Conservation (phyloP, 345 rosid species). For the Limnanthes douglasii region DNA sequence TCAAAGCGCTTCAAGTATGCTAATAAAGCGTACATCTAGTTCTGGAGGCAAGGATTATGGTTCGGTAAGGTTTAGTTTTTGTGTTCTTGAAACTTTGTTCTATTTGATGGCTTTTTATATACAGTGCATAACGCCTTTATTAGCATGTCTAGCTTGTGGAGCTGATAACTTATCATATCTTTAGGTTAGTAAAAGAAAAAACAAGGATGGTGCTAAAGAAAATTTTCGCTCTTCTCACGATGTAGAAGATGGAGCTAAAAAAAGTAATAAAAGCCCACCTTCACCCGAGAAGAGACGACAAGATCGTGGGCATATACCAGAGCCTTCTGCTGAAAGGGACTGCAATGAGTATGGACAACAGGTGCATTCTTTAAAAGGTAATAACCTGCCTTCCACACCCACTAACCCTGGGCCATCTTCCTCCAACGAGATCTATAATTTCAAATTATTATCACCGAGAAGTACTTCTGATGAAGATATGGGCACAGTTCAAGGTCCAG, state of each 20-base stretch:
- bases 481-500: constrained; percentile 28
- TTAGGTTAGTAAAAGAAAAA: constrained; percentile 62
- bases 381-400: no score
- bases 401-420: constrained; percentile 75
- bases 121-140: not conserved
- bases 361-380: constrained; percentile 12
- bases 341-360: constrained; percentile 23
- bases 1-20: constrained; percentile 45
- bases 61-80: constrained; percentile 28
- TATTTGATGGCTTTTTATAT: no score
- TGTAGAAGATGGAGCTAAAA: constrained; percentile 43
- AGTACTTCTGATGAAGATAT: constrained; percentile 51
- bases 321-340: constrained; percentile 30
- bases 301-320: constrained; percentile 27
- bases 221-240: constrained; percentile 24
- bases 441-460: constrained; percentile 47
- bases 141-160: not conserved
- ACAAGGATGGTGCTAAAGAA: constrained; percentile 57
- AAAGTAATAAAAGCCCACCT: constrained; percentile 30
- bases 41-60: constrained; percentile 60
- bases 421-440: constrained; percentile 52
- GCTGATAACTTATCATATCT: constrained; percentile 13
- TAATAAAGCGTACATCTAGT: constrained; percentile 56
- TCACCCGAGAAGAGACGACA: constrained; percentile 53
- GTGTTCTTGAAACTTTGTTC: no score